Base-by-base conservation (phyloP, 768 basidiomycete genomes). In the Sporobolomyces pararoseus region DNA sequence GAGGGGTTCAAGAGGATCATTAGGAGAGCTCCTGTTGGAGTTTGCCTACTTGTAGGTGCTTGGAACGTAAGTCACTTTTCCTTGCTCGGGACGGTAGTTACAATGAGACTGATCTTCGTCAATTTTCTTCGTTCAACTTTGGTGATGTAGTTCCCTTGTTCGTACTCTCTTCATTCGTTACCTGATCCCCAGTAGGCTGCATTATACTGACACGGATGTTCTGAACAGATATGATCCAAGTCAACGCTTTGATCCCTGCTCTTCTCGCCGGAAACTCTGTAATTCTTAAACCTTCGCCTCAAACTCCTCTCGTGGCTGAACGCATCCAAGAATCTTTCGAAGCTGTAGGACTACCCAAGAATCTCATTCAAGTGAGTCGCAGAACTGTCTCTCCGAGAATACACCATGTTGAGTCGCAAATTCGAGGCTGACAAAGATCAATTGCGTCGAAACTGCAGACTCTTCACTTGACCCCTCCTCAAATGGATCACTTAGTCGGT, bases 261-360 rank as follows among this genome's bases (percentile, higher is more conserved):
- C 82, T 99, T 72, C 82, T 98, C 34, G 86, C 94, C 7, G 83
- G 96, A 35, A 98, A 99, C 78, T 80, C 90, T 0, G 89, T 97
- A 16, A 78, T 99, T 52, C 82, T 98, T 77, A 99, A 98, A 79
- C 95, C 96, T 0, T 95, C 93, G 2, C 96, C 96, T 0, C 96
- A 99, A 78, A 97, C 94, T 0, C 95, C 96, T 7, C 82, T 91
- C 52, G 86, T 87, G 0, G 93, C 89, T 4, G 91, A 96, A 78
- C 85, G 90, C 6, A 85, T 97, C 72, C 84, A 85, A 1, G 78
- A 82, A 19, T 88, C 89, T 0, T 83, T 92, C 39, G 80, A 80
- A n/a, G 80, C 82, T 3, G 92, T 91, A 0, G 91, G 92, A 16
- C 85, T 96, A 0, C 93, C 94, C 0, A 73, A 83, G 52, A 84